A percentile compares a stretch with the other conserved stretches of the same genome.
Conservation (phyloP, 768 basidiomycete genomes). For the Tricholoma furcatifolium region DNA sequence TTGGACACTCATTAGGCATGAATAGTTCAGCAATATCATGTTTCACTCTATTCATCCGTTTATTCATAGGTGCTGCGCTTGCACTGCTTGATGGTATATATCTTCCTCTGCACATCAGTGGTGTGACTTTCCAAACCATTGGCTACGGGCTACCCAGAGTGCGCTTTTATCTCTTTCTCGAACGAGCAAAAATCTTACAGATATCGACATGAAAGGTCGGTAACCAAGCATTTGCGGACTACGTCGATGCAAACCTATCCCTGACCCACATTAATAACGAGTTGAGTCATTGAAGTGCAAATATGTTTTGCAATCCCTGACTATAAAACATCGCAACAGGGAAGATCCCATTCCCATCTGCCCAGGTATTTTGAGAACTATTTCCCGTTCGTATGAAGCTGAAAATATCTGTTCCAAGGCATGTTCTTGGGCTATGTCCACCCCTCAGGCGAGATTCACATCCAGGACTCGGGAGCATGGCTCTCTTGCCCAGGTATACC, state of each 20-base stretch:
- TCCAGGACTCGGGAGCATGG: no score
- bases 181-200: not conserved
- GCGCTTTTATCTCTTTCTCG: not conserved
- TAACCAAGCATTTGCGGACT: no score
- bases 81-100: constrained; percentile 38
- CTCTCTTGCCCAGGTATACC: constrained; percentile 17
- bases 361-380: not conserved
- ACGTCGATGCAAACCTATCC: constrained; percentile 40
- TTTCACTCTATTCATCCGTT: no score
- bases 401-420: constrained; percentile 11
- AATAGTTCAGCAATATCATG: no score
- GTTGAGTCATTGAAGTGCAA: constrained; percentile 9
- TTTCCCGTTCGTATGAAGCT: not conserved
- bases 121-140: no score
- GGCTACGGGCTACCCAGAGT: no score
- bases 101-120: constrained; percentile 36
- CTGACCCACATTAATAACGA: constrained; percentile 51
- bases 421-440: constrained; percentile 36
- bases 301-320: not conserved
- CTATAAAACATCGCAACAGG: constrained; percentile 6
- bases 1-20: constrained; percentile 39
- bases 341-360: constrained; percentile 29
- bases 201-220: constrained; percentile 33
- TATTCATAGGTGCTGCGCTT: constrained; percentile 35
- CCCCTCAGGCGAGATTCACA: constrained; percentile 29